Evolutionary conservation across 2,329 filamentous ascomycete species (phyloP).

Genomic region (Penicillium sp.): DNA sequence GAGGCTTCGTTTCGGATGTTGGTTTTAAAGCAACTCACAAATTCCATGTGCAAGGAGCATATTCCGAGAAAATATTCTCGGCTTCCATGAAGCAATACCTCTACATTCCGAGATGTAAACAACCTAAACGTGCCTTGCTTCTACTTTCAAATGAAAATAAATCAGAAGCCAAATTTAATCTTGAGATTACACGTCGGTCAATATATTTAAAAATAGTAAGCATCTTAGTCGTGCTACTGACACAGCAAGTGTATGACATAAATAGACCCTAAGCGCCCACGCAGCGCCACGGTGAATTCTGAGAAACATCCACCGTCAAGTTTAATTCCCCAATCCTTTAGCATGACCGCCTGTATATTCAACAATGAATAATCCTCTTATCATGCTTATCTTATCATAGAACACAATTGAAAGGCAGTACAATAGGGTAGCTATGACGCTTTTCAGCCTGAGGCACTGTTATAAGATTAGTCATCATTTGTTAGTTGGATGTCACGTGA

Average conservation of each 20-base stretch:
- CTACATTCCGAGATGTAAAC: too few relatives aligned
- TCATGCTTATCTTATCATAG: not conserved
- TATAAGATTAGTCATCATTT: slow-evolving; percentile 19
- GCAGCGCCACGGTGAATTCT: slow-evolving; percentile 10
- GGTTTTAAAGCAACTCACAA: not conserved
- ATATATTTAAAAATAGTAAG: not conserved
- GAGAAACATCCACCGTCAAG: not conserved
- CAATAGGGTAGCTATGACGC: too few relatives aligned
- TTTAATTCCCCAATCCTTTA: not conserved
- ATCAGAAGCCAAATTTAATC: too few relatives aligned
- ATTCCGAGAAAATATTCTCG: too few relatives aligned
- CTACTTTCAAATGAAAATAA: too few relatives aligned
- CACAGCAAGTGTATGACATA: slow-evolving; percentile 21
- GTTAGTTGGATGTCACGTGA: not conserved
- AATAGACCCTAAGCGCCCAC: slow-evolving; percentile 26
- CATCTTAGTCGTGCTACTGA: slow-evolving; percentile 1
- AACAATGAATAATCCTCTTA: too few relatives aligned
- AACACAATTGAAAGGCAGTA: too few relatives aligned
- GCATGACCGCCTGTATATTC: too few relatives aligned
- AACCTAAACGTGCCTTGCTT: too few relatives aligned
- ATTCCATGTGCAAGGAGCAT: not conserved
- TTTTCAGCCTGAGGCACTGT: not conserved
- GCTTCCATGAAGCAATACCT: too few relatives aligned
- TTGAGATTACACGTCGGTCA: not conserved
- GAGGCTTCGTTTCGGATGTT: not conserved